These are phyloP conservation scores for Clonostachys byssicola DNA, from an alignment of 2,329 filamentous ascomycete genomes.

Conservation along the genomic window DNA sequence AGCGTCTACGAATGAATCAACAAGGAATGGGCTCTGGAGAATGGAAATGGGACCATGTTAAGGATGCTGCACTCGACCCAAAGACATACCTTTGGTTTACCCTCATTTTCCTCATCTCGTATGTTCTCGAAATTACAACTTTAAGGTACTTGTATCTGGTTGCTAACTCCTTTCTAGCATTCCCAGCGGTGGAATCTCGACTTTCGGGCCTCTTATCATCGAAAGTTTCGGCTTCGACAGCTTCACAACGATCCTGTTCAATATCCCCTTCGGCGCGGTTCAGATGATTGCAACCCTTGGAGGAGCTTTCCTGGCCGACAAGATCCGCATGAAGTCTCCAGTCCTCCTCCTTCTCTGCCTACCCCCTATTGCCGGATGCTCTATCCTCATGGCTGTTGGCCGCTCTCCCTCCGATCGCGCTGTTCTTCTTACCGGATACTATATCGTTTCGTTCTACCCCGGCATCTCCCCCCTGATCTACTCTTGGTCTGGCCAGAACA, in stretches of 20 bases:
- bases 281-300: conserved; percentile 57
- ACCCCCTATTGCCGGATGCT: conserved; percentile 50
- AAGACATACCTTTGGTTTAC: conserved; percentile 38
- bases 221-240: conserved; percentile 51
- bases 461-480: conserved; percentile 51
- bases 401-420: conserved; percentile 38
- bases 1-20: conserved; percentile 49
- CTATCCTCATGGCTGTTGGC: conserved; percentile 46
- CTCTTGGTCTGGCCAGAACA: conserved; percentile 53
- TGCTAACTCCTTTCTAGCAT: conserved; percentile 19
- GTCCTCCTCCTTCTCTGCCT: conserved; percentile 49
- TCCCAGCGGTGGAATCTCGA: conserved; percentile 52
- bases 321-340: conserved; percentile 49
- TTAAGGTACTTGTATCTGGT: not conserved
- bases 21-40: conserved; percentile 29
- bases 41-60: conserved; percentile 35
- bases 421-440: conserved; percentile 51
- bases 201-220: conserved; percentile 56
- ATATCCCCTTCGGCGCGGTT: conserved; percentile 56
- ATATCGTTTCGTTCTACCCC: conserved; percentile 56
- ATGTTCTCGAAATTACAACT: conserved; percentile 6
- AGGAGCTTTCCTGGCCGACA: conserved; percentile 49
- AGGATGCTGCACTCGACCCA: conserved; percentile 27
- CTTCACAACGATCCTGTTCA: conserved; percentile 54
- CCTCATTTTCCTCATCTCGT: conserved; percentile 49